Conservation (phyloP, 106 monocot genomes). For the Alisma plantagoaquatica region DNA sequence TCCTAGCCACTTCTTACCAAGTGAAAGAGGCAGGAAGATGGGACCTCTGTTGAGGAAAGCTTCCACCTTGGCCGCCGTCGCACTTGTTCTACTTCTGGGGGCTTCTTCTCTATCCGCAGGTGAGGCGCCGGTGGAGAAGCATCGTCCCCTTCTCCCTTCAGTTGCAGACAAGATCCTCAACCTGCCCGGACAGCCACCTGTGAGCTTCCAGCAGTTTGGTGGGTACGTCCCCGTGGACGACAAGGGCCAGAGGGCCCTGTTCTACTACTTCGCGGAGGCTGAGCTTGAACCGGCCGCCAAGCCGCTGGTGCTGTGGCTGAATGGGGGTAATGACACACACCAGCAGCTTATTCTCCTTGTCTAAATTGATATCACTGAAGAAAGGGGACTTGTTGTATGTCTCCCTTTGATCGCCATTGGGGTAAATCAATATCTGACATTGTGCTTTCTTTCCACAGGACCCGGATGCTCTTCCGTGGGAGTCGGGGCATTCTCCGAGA, state of each 20-base stretch:
- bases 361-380: too few relatives aligned
- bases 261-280: conserved; percentile 96
- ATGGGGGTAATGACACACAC: conserved; percentile 84
- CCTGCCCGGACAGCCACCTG: conserved; percentile 88
- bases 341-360: too few relatives aligned
- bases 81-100: too few relatives aligned
- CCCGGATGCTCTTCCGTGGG: conserved; percentile 98
- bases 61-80: too few relatives aligned
- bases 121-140: too few relatives aligned
- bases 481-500: conserved; percentile 98
- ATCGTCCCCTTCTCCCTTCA: conserved; percentile 4
- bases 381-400: neutral
- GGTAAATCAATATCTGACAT: too few relatives aligned
- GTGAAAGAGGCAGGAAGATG: too few relatives aligned
- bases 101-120: too few relatives aligned
- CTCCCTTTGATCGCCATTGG: neutral
- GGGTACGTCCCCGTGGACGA: conserved; percentile 82
- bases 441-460: conserved; percentile 30
- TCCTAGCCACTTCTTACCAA: too few relatives aligned
- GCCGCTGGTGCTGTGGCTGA: conserved; percentile 93
- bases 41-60: too few relatives aligned
- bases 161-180: conserved; percentile 54
- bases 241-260: conserved; percentile 45
- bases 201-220: conserved; percentile 77
- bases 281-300: conserved; percentile 59